phyloP scores from a whole-genome alignment of 345 rosid genomes.

The Cardiospermum halicacabum region DNA sequence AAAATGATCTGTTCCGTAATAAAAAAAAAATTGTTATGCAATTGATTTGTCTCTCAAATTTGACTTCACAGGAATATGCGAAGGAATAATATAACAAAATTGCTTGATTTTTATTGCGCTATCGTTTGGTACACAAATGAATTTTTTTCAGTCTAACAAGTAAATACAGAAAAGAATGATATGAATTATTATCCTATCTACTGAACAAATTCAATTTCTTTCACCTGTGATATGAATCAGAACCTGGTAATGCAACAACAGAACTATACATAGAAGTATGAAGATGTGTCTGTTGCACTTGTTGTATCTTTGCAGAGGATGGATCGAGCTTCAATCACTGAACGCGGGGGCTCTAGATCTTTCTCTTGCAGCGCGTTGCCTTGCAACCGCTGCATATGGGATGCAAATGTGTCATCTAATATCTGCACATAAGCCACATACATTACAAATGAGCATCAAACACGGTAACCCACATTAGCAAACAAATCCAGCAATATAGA shows the following conservation, averaged over 20 bases:
- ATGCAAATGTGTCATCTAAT: conserved; percentile 88
- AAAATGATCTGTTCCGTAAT: no score
- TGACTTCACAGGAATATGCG: neutral
- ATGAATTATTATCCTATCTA: neutral
- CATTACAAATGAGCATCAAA: neutral
- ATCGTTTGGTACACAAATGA: neutral
- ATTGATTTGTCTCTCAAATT: no score
- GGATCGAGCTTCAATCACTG: conserved; percentile 90
- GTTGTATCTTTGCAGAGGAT: conserved; percentile 84
- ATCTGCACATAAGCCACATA: conserved; percentile 34
- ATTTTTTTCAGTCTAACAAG: neutral
- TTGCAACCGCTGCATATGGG: conserved; percentile 84
- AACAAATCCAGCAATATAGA: neutral
- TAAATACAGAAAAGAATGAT: conserved; percentile 8
- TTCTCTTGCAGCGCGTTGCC: conserved; percentile 90
- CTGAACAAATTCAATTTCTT: neutral
- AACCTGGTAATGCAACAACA: neutral
- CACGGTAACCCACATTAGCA: neutral
- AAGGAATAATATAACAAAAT: neutral
- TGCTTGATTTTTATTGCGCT: conserved; percentile 10
- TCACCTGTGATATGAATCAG: neutral
- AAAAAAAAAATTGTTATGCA: no score
- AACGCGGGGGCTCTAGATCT: conserved; percentile 85
- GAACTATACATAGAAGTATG: conserved; percentile 72
- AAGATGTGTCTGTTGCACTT: conserved; percentile 51